Evolutionary conservation across 2,329 filamentous ascomycete species (phyloP), one percentile per base, ranked within the genome.

Genomic region (Calonectria leucothoes): DNA sequence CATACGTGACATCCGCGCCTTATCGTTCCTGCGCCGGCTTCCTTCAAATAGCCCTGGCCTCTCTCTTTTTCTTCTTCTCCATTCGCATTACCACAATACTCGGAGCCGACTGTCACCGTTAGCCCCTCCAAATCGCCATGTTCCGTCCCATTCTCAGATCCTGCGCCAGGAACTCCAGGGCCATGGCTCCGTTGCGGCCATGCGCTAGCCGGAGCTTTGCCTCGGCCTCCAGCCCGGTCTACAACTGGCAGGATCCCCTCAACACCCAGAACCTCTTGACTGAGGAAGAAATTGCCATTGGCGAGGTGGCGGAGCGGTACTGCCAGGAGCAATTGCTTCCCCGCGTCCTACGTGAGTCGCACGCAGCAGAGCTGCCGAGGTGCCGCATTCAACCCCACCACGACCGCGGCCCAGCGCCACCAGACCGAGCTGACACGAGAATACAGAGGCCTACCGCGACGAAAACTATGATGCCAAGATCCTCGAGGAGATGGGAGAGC

Each of bases 231-330:
- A 79, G 78, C 31, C 80, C 84, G 4, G 77, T 79, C 25, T 98
- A 98, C 84, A 92, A 98, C 84, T 99, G 97, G 96, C 91, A 97
- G 83, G 97, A 99, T 82, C 96, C 97, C 25, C 88, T 99, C 72
- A 90, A 89, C 31, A 89, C 93, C 42, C 92, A 92, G 80, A 93
- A 92, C 81, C 86, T 98, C 55, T 90, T 95, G 81, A 98, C 95
- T 1, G 94, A 98, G 77, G 97, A 99, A 73, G 97, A 99, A 85
- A 83, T 95, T 76, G 95, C 96, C 17, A 96, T 99, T 77, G 90
- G 94, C 51, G 95, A 98, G 80, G 98, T 95, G 7, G 96, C 96
- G 39, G 94, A 98, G 85, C 91, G 94, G 74, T 99, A 98, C 82
- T 98, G 96, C 83, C 96, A 98, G 84, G 96, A 98, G 83, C 91